Evolutionary conservation across 805 yeast species (phyloP), one percentile per base, ranked within the genome.

Genomic region (Hanseniaspora thailandica): DNA sequence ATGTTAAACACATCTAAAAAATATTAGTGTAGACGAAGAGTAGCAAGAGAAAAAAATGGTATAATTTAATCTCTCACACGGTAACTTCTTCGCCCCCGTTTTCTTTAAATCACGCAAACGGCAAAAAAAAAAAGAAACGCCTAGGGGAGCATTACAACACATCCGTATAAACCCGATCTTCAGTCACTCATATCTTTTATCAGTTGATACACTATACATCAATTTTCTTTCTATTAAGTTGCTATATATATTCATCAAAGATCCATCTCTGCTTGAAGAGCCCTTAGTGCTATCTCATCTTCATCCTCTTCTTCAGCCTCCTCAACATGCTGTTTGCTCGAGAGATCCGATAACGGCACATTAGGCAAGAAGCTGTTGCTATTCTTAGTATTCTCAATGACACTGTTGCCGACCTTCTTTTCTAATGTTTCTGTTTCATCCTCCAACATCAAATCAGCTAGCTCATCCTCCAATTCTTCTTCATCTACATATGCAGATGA

Each of bases 391-490:
- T 45, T 43, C 20, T 25, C 45, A 22, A 52, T 34, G 22, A 45
- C 52, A 17, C 41, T 47, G 10, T 33, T 51, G 17, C 43, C 47
- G 5, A 48, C 34, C 9, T 41, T 41, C 13, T 70, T 70, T 56
- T 74, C 71, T 72, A 80, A 69, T 64, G 74, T 75, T 47, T 71
- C 76, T 57, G 83, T 84, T 54, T 78, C 73, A 55, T 81, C 84
- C 69, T 87, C 96, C 67, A 84, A 88, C 67, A 88, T 87, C 61
- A 88, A 73, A 54, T 81, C 84, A 55, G 86, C 95, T 66, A 93
- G 77, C 69, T 93, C 98, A 60, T 89, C 96, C 61, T 89, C 93
- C 65, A 90, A 78, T 68, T 93, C 98, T 61, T 88, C 96, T 61
- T 87, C 95, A 63, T 86, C 95, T 31, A 82, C 73, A 44, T 70